These are phyloP conservation scores for Trichoderma erinaceum DNA, from an alignment of 495 filamentous ascomycete genomes.

Conservation along the genomic window DNA sequence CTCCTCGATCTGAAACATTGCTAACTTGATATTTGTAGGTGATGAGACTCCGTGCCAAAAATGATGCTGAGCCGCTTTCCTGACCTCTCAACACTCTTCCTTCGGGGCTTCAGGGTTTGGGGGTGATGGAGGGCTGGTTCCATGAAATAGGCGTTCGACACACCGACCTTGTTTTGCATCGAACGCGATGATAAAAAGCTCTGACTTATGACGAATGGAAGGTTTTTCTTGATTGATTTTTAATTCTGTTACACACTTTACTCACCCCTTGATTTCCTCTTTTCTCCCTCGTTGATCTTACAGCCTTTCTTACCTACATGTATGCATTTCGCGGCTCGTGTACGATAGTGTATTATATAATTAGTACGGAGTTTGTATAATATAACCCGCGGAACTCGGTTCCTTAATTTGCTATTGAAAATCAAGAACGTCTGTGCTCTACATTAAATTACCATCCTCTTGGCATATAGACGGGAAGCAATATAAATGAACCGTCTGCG, in stretches of 20 bases:
- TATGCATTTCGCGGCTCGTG: neutral
- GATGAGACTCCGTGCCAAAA: constrained; percentile 98
- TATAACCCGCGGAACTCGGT: neutral
- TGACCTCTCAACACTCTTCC: constrained; percentile 32
- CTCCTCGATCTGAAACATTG: constrained; percentile 15
- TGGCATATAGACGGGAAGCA: too few species aligned
- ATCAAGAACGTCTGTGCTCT: neutral
- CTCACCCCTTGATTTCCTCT: neutral
- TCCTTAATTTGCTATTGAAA: neutral
- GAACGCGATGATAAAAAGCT: constrained; percentile 97
- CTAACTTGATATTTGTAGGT: constrained; percentile 59
- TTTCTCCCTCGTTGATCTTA: neutral
- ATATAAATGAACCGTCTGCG: too few species aligned
- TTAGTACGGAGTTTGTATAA: neutral
- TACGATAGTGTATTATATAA: neutral
- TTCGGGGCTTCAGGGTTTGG: constrained; percentile 72
- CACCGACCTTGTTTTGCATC: constrained; percentile 86
- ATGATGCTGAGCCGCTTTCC: constrained; percentile 61
- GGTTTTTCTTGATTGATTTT: constrained; percentile 18
- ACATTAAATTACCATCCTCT: neutral
- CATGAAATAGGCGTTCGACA: constrained; percentile 99
- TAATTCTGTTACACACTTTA: constrained; percentile 16
- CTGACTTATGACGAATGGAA: constrained; percentile 58
- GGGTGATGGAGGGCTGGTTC: constrained; percentile 56
- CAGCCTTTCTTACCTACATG: neutral